These are phyloP conservation scores for Trichomonascaceae sp. DNA, from an alignment of 1,139 yeast genomes.

Conservation along the genomic window DNA sequence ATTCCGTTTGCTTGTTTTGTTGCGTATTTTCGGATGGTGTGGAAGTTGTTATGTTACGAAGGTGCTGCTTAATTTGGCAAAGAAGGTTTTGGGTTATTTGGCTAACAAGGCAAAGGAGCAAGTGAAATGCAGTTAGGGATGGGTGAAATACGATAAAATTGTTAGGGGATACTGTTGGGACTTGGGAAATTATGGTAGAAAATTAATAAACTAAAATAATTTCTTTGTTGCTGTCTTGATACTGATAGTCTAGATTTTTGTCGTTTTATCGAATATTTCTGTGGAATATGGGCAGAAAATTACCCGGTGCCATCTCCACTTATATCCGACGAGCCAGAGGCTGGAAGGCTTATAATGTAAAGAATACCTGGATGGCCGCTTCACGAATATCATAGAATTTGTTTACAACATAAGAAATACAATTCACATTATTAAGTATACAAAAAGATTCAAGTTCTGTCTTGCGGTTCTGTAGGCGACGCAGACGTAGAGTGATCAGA, in stretches of 20 bases:
- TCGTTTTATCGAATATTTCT: not conserved
- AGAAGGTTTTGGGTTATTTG: not conserved
- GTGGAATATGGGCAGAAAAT: not conserved
- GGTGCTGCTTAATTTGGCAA: not conserved
- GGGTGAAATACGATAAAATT: not conserved
- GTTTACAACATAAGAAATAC: too few species aligned
- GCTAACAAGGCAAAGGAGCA: not conserved
- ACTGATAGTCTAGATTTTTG: not conserved
- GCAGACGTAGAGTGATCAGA: too few species aligned
- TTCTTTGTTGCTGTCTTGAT: not conserved
- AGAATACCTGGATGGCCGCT: too few species aligned
- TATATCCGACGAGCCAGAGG: too few species aligned
- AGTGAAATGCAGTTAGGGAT: not conserved
- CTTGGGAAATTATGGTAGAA: too few species aligned
- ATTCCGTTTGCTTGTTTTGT: not conserved
- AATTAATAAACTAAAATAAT: not conserved
- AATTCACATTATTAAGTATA: too few species aligned
- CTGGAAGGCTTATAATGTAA: too few species aligned
- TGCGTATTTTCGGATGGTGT: not conserved
- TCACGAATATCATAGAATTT: too few species aligned
- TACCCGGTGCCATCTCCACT: not conserved
- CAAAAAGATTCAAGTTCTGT: too few species aligned
- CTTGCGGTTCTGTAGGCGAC: too few species aligned
- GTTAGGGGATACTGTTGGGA: not conserved
- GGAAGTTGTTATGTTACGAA: not conserved